Base-by-base conservation (phyloP, 1,284 basidiomycete species). In the Ustilago cynodontis region DNA sequence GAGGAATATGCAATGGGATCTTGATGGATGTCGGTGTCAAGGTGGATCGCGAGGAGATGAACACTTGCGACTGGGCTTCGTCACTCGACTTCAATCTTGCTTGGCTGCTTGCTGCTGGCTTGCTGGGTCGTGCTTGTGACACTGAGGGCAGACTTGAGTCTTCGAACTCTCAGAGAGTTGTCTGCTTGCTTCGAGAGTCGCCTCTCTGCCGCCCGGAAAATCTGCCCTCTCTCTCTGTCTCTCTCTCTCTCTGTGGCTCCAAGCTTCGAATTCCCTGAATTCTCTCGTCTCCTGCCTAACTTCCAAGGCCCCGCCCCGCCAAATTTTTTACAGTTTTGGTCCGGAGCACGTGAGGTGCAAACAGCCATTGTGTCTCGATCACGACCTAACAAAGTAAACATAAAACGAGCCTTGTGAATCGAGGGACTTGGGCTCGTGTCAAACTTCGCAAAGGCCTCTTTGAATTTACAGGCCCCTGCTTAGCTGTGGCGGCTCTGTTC, bases 1-100 rank as follows among this genome's bases (percentile, higher is more conserved):
- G 72, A 71, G 61, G 72, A 52, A 70, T 76, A 58, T 63, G 68
- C 67, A 60, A 76, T 76, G 61, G 60, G 67, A 63, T 75, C 68
- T 70, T 76, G 72, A 71, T 64, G 68, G 72, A 76, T 76, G 72
- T 57, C 63, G 72, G 60, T 70, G 64, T 65, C 72, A 76, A 65
- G 58, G 68, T 70, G 66, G 59, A 76, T 76, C 68, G 67, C 66
- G 72, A 75, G 58, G 63, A 66, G 59, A 57, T 47, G 50, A 49
- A 63, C 59, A 49, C 31, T 59, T 58, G 33, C 63, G 72, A 63
- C 43, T 58, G 62, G 51, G 47, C 45, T 49, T 33, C 20, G 45
- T 24, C 43, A n/a, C n/a, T n/a, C 31, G 5, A 11, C 11, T 11
- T 33, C 31, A 11, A 33, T 11, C 31, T 11, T 33, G 31, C 31